Evolutionary conservation across 2,329 filamentous ascomycete genomes (phyloP).

Genomic region (Coniochaeta prunicola): DNA sequence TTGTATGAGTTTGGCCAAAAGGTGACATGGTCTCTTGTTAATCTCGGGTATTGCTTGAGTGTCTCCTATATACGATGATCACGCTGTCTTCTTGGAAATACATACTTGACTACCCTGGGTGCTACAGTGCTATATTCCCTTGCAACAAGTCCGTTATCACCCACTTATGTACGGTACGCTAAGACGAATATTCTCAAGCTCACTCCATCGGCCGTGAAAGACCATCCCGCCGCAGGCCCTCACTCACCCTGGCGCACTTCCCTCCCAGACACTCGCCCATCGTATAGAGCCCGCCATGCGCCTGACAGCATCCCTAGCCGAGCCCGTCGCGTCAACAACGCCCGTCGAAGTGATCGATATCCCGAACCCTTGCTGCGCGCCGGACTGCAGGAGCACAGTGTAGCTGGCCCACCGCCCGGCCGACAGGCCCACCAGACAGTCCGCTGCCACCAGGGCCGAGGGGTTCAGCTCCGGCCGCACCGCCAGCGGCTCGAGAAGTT

Average conservation of each 20-base stretch:
- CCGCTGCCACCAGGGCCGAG: background rate
- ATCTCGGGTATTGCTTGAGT: no score
- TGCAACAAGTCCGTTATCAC: no score
- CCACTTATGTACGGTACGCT: no score
- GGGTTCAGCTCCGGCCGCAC: background rate
- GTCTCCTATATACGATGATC: no score
- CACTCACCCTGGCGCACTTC: no score
- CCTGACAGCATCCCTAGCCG: background rate
- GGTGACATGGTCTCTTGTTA: no score
- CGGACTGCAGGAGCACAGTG: background rate
- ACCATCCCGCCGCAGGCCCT: no score
- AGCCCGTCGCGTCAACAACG: background rate
- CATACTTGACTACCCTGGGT: no score
- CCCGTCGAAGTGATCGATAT: background rate
- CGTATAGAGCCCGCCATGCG: background rate
- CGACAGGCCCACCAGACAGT: background rate
- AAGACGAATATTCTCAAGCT: background rate
- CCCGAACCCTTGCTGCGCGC: background rate
- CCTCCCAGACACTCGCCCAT: background rate
- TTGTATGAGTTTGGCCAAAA: background rate
- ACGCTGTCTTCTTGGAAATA: no score
- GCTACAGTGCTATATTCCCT: no score
- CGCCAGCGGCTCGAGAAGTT: background rate
- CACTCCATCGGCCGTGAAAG: no score
- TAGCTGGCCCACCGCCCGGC: background rate